Evolutionary conservation across 331 rosid species (phyloP).

Genomic region (Ulmus americana): DNA sequence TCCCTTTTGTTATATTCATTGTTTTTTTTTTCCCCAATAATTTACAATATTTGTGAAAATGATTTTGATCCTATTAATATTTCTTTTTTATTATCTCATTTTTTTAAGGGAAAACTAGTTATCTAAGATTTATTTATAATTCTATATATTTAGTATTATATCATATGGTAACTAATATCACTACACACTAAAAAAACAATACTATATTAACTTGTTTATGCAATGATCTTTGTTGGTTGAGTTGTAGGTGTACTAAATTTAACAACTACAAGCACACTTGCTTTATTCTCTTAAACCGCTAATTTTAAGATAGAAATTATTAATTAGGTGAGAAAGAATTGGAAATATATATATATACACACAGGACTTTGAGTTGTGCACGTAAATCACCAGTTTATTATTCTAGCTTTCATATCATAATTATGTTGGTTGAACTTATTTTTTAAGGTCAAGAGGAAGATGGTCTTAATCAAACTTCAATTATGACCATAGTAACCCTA

Average conservation of each 20-base stretch:
- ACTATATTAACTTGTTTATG: too few species aligned
- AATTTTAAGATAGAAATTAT: background rate
- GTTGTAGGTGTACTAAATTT: slow-evolving; percentile 2
- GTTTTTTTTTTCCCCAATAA: too few species aligned
- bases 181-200: background rate
- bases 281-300: background rate
- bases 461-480: background rate
- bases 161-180: background rate
- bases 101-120: background rate
- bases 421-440: background rate
- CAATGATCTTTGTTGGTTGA: background rate
- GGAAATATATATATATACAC: slow-evolving; percentile 15
- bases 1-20: too few species aligned
- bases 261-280: background rate
- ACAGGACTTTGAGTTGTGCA: slow-evolving; percentile 23
- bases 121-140: background rate
- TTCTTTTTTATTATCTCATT: background rate
- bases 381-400: slow-evolving; percentile 13
- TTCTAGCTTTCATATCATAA: background rate
- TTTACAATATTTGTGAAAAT: too few species aligned
- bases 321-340: slow-evolving; percentile 9
- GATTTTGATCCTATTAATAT: background rate
- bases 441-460: background rate
- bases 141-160: background rate
- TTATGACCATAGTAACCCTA: background rate